Base-by-base conservation (phyloP, 1,284 basidiomycete species). In the Phenoliferia sp. region DNA sequence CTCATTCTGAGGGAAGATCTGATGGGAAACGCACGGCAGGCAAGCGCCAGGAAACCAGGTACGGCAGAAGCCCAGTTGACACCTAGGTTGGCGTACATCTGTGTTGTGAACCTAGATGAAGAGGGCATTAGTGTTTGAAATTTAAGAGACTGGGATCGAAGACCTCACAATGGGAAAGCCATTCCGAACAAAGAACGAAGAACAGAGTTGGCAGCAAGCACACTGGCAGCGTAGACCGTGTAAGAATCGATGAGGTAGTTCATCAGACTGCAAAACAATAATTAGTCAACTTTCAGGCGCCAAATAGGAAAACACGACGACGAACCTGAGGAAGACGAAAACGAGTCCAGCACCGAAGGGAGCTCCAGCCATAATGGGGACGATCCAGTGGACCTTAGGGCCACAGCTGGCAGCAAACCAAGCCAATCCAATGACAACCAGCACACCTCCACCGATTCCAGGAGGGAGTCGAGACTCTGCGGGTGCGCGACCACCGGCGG, bases 171-270 rank as follows among this genome's bases (percentile, higher is more conserved):
- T 22, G 48, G 48, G 17, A 52, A 52, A 7, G 48, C 48, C 7
- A 19, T 19, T 3, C 87, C 89, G 62, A 87, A 83, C 3, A 84
- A 77, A 3, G 85, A 86, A 52, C 89, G 84, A 48, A 87, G 76
- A 32, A 91, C 84, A 32, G 89, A 85, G 29, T 87, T 88, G 36
- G 88, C 84, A 0, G 88, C 87, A 36, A 88, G 81, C 3, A 87
- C 87, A 65, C 84, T 85, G 0, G 88, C 87, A 66, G 86, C 86
- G 73, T 86, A 86, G 33, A 86, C 54, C 6, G 71, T 70, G 66
- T 76, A 77, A 2, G 69, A 61, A 36, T 77, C 74, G 57, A 77
- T 61, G 61, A 72, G 65, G 66, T 61, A 72, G 33, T 22, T 33
- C 35, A 83, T 83, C 28, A 85, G 77, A 36, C 83, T 65, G 5